phyloP scores from a whole-genome alignment of 805 yeast genomes.

The Pichia heedii region DNA sequence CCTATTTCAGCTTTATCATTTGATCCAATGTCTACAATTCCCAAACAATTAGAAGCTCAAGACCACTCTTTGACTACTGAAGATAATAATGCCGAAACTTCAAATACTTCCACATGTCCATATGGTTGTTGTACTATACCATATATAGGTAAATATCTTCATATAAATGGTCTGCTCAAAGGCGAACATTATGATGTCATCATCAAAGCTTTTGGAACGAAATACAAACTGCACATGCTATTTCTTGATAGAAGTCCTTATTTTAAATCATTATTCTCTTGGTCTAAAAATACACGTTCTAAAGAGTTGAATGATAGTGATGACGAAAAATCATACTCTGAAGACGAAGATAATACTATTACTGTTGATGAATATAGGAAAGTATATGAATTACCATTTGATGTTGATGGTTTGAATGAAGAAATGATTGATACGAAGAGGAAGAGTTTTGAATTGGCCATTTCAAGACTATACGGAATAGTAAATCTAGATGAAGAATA shows the following conservation, averaged over 20 bases:
- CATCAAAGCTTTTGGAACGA: slow-evolving; percentile 36
- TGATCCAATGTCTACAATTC: not conserved
- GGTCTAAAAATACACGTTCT: slow-evolving; percentile 27
- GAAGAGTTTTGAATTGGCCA: slow-evolving; percentile 40
- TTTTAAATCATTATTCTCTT: slow-evolving; percentile 37
- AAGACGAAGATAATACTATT: not conserved
- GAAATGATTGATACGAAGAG: slow-evolving; percentile 7
- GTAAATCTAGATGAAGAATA: slow-evolving; percentile 26
- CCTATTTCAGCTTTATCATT: not conserved
- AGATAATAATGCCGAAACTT: not conserved
- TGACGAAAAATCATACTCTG: slow-evolving; percentile 1
- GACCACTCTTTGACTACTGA: not conserved
- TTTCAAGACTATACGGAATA: slow-evolving; percentile 40
- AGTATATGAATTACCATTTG: slow-evolving; percentile 28
- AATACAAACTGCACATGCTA: slow-evolving; percentile 38
- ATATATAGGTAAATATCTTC: slow-evolving; percentile 4
- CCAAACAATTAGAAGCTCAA: not conserved
- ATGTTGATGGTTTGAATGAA: slow-evolving; percentile 32
- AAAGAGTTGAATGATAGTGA: slow-evolving; percentile 5
- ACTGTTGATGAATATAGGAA: not conserved
- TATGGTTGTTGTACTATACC: slow-evolving; percentile 8
- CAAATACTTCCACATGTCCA: slow-evolving; percentile 1
- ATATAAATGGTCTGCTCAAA: slow-evolving; percentile 30
- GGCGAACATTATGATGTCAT: slow-evolving; percentile 43
- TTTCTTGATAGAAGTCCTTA: slow-evolving; percentile 39